A percentile compares a stretch with the other conserved stretches of the same genome.
phyloP scores from a whole-genome alignment of 2,329 filamentous ascomycete species.

The Ophiostoma sp. region DNA sequence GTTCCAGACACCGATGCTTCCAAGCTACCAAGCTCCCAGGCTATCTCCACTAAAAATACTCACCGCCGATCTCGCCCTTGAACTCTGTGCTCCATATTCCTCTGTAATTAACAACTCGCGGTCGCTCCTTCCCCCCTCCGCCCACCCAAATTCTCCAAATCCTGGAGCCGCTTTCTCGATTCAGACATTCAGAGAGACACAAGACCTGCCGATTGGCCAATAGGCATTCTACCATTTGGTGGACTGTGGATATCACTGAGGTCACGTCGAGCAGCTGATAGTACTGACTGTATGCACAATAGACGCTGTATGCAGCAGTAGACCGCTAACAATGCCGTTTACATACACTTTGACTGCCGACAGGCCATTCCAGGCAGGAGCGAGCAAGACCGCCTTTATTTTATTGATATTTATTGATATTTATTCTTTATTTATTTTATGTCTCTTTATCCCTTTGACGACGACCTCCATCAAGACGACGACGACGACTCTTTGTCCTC shows the following conservation, averaged over 20 bases:
- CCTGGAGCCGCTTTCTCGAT: constrained; percentile 12
- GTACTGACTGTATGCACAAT: background rate
- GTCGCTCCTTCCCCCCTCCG: background rate
- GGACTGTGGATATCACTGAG: background rate
- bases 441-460: constrained; percentile 1
- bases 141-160: constrained; percentile 7
- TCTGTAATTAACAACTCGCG: background rate
- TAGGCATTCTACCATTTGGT: constrained; percentile 12
- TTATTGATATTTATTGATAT: background rate
- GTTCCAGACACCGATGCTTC: constrained; percentile 7
- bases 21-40: background rate
- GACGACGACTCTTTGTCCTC: background rate
- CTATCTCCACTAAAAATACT: constrained; percentile 7
- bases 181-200: background rate
- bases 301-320: background rate
- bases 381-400: background rate
- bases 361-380: background rate
- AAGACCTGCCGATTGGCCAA: constrained; percentile 16
- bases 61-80: constrained; percentile 23
- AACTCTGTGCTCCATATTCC: background rate
- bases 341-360: background rate
- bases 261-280: background rate
- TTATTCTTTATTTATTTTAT: background rate
- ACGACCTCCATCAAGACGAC: constrained; percentile 7
- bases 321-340: background rate